A percentile compares a stretch with the other conserved stretches of the same genome.
phyloP scores from a whole-genome alignment of 176 grass and related monocot genomes.

The Paspalum vaginatum region DNA sequence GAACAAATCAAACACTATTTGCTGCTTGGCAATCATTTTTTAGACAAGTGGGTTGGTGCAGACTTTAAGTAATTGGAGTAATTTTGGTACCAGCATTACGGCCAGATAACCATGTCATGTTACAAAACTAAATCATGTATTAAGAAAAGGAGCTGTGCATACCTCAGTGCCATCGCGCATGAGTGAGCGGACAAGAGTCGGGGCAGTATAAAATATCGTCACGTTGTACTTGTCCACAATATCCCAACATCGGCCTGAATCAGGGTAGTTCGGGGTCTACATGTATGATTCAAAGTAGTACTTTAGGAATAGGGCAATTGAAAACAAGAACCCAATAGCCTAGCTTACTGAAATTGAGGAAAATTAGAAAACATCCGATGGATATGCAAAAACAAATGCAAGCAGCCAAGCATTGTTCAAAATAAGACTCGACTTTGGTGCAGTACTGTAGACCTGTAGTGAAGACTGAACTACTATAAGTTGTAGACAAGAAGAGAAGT shows the following conservation, averaged over 20 bases:
- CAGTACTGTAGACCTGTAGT: too few species aligned
- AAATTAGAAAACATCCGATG: constrained; percentile 10
- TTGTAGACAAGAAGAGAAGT: constrained; percentile 26
- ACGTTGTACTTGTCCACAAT: constrained; percentile 98
- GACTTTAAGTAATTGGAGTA: constrained; percentile 9
- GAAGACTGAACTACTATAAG: constrained; percentile 13
- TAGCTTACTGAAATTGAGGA: constrained; percentile 11
- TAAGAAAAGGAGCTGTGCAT: constrained; percentile 14
- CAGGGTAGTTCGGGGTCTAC: constrained; percentile 89
- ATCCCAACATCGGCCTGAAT: constrained; percentile 89
- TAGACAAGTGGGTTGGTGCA: constrained; percentile 16
- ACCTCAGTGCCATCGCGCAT: constrained; percentile 90
- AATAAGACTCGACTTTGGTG: constrained; percentile 23
- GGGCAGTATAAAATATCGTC: constrained; percentile 94
- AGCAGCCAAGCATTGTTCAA: constrained; percentile 16
- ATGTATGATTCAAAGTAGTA: constrained; percentile 40
- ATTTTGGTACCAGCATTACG: constrained; percentile 7
- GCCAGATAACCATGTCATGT: neutral
- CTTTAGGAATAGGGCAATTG: constrained; percentile 30
- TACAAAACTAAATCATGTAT: constrained; percentile 15
- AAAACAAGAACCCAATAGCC: neutral
- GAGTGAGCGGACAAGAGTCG: constrained; percentile 87
- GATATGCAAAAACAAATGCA: constrained; percentile 25
- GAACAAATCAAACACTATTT: neutral
- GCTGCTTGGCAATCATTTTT: constrained; percentile 6